Base-by-base conservation (phyloP, 306 rosid genomes). In the Dryas octopetala region DNA sequence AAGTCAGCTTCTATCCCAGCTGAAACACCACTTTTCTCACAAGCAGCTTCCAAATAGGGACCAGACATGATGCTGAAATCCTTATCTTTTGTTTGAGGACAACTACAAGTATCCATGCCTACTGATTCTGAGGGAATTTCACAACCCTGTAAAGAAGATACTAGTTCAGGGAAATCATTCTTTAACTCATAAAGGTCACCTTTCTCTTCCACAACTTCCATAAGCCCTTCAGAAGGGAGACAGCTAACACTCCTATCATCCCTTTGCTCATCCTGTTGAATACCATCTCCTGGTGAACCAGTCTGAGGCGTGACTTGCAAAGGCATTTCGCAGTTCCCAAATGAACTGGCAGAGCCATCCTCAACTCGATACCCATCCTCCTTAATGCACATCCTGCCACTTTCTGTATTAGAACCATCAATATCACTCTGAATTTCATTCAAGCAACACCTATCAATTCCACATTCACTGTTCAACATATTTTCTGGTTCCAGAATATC, bases 181-280 rank as follows among this genome's bases (percentile, higher is more conserved):
- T 72, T 73, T 47, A 83, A 45, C 74, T 61, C 77, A 40, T 78
- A 59, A 62, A 44, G 75, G 16, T 76, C 62, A 5, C 54, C 45
- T 73, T 76, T 70, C 32, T 64, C 83, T 77, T 78, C 86, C 61
- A 48, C 1, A 2, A 76, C 77, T 44, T 44, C 83, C 15, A 3
- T 49, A 65, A 66, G 43, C 65, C 74, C 83, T 69, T 77, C 85
- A 40, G 66, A 72, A 49, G 74, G 52, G 6, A 82, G 68, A 62
- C 76, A 64, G 17, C 71, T 7, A 67, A 46, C 67, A 43, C 62
- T 71, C 72, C 66, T 77, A 64, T 46, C 89, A 74, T 53, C 80
- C 78, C 70, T 80, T 79, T 63, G 78, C 85, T 77, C 83, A 70
- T 71, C 88, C 26, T 59, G 83, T 40, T 79, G 88, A 67, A 19